Conservation (phyloP, 2,329 filamentous ascomycete genomes). For the Microdochium paspali region DNA sequence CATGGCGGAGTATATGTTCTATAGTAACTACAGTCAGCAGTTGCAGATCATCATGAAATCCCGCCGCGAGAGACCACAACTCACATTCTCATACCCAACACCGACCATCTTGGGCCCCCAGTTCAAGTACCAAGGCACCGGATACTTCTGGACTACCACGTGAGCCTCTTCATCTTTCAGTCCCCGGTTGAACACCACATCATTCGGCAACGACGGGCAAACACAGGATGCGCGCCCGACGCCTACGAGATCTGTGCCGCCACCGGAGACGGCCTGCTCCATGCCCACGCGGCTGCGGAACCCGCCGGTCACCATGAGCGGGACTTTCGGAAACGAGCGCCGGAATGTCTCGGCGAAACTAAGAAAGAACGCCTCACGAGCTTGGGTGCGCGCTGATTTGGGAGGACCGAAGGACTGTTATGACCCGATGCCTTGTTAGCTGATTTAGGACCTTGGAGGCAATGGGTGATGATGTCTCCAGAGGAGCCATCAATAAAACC, state of each 20-base stretch:
- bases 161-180: not conserved
- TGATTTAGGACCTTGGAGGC: not conserved
- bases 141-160: not conserved
- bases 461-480: not conserved
- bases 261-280: not conserved
- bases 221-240: not conserved
- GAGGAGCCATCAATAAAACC: too few relatives aligned
- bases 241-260: not conserved
- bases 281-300: not conserved
- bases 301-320: conserved; percentile 50
- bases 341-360: conserved; percentile 62
- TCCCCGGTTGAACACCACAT: not conserved
- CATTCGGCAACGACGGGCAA: not conserved
- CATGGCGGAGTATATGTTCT: too few relatives aligned
- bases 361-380: conserved; percentile 57
- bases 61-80: not conserved
- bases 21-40: too few relatives aligned
- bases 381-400: conserved; percentile 27
- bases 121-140: not conserved
- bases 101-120: not conserved
- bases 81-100: not conserved
- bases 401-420: not conserved
- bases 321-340: conserved; percentile 69
- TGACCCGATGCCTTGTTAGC: not conserved
- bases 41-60: too few relatives aligned